Evolutionary conservation across 768 basidiomycete genomes (phyloP), one percentile per base, ranked within the genome.

Genomic region (Lyophyllum semitale): DNA sequence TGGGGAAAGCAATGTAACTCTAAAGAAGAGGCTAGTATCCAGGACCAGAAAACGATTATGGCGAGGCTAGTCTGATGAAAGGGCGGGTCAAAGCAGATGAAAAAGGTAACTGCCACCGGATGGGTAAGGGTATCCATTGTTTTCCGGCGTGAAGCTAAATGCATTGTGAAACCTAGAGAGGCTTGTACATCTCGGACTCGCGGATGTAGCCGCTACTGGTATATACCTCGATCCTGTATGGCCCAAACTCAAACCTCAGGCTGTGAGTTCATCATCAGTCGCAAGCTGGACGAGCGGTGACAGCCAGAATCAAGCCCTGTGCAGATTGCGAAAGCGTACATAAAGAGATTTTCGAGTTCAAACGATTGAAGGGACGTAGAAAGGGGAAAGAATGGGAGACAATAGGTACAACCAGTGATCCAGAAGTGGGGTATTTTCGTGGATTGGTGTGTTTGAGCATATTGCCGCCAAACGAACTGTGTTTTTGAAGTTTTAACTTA

Each of bases 1-100:
- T 93, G 92, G 92, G 77, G 77, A 20, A 92, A 88, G 61, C 89
- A 91, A 61, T 94, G 92, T 56, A 82, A 82, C 4, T 89, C 89
- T 8, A 89, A 88, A 67, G 81, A 85, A 79, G 89, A 41, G 90
- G 89, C 0, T 88, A 81, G 73, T 91, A 85, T 77, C 92, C 92
- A 1, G 81, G 80, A 20, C 68, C 69, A 40, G 71, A 75, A 23
- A 68, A 74, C 22, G 67, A 71, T 23, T 20, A 66, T 8, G 66
- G 26, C 27, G 26, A 70, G 6, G 70, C 67, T 9, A 84, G 82
- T 56, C 65, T 89, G 23, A 81, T 89, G 75, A 84, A 84, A 63
- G 88, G 88, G 0, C 77, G 81, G 15, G 78, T 92, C 11, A 76
- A 75, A 52, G 77, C 83, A 1, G 89, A 89, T 8, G 70, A 78